Evolutionary conservation across 768 basidiomycete genomes (phyloP), one percentile per base, ranked within the genome.

Genomic region (Tricholoma flavovirens): DNA sequence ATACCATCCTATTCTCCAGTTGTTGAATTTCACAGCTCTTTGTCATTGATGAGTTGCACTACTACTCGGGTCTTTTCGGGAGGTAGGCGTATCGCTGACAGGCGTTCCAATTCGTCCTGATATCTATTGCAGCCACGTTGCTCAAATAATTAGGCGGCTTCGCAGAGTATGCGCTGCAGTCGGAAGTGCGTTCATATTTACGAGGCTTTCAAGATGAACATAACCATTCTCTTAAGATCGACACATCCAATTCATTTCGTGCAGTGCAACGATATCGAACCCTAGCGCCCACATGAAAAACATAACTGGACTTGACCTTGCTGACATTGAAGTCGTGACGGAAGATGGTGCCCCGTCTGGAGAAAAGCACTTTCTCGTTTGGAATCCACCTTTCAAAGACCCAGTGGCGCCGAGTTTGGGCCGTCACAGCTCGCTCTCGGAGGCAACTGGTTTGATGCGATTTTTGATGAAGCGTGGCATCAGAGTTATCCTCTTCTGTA

Each of bases 401-500:
- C 67, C 76, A 5, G 66, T 73, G 60, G 77, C 83, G 32, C 81
- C 78, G 4, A 68, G 74, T 26, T 66, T 85, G 21, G 86, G 87
- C 0, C 75, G 80, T 36, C 66, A 74, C 11, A 83, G 81, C 56
- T 72, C 89, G 5, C 73, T 92, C 56, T 71, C 74, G 3, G 88
- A 96, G 63, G 87, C 90, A 2, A 86, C 82, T 1, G 66, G 71
- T 2, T 60, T 95, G 45, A 90, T 93, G 84, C 75, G 81, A 46
- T 90, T 82, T 66, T 71, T 95, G 51, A 91, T 96, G 88, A 85
- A 85, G 57, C 77, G 81, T 3, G 93, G 93, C 2, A 68, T 93
- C 29, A 76, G 90, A 30, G 84, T 87, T 4, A 93, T 96, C 57
- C 70, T 96, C n/a, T 96, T 95, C 66, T 93, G 91, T 75, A 88